Evolutionary conservation across 2,329 filamentous ascomycete species (phyloP).

Genomic region (Colletotrichum orbiculare): DNA sequence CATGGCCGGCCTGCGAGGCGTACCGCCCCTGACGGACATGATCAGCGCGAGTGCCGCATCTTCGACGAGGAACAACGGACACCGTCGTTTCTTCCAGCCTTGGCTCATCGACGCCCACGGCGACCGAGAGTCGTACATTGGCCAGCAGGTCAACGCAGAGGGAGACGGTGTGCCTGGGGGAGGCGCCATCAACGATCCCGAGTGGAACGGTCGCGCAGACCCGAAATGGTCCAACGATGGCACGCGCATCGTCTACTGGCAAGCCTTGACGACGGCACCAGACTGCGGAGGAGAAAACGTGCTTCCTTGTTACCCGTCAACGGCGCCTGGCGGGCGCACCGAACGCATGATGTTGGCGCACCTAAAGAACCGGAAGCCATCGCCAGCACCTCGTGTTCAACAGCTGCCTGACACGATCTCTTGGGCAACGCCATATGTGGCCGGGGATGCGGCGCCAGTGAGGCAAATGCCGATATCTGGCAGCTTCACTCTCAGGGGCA

Average conservation of each 20-base stretch:
- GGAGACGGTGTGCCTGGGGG: slow-evolving; percentile 40
- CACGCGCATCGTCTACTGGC: slow-evolving; percentile 53
- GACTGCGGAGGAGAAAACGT: slow-evolving; percentile 54
- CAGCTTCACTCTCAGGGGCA: slow-evolving; percentile 39
- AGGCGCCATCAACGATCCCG: slow-evolving; percentile 51
- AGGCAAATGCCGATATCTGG: slow-evolving; percentile 14
- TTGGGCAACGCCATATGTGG: slow-evolving; percentile 16
- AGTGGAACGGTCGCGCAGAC: slow-evolving; percentile 57
- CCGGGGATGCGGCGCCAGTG: slow-evolving; percentile 13
- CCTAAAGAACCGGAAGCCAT: slow-evolving; percentile 46
- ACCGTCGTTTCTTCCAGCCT: slow-evolving; percentile 54
- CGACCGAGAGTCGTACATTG: slow-evolving; percentile 54
- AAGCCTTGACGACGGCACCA: slow-evolving; percentile 48
- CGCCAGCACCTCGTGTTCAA: slow-evolving; percentile 38
- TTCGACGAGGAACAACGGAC: slow-evolving; percentile 55
- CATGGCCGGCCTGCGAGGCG: slow-evolving; percentile 46
- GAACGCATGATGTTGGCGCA: slow-evolving; percentile 53
- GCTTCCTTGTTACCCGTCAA: slow-evolving; percentile 50
- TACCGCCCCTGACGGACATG: slow-evolving; percentile 51
- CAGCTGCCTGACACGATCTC: background rate
- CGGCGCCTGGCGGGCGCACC: slow-evolving; percentile 47
- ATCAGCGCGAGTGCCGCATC: slow-evolving; percentile 43
- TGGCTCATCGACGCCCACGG: slow-evolving; percentile 53
- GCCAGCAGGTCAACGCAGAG: slow-evolving; percentile 51
- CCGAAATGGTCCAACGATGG: slow-evolving; percentile 52